A percentile compares a stretch with the other conserved stretches of the same genome.
Evolutionary conservation across 1,284 basidiomycete species (phyloP).

Genomic region (Trametes polyzona): DNA sequence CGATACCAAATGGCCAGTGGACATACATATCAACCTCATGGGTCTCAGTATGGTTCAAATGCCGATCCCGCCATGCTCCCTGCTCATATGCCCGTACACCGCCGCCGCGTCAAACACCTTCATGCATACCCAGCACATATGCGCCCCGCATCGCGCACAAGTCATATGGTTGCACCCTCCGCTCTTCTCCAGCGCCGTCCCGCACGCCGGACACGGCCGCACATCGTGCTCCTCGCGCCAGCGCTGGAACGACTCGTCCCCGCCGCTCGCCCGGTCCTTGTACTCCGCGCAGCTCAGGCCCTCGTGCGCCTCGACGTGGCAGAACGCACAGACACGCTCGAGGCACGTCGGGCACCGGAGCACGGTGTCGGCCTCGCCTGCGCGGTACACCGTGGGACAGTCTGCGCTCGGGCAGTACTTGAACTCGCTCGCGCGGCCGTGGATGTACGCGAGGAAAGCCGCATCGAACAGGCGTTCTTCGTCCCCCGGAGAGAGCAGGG

Average conservation of each 20-base stretch:
- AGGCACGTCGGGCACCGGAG: conserved; percentile 34
- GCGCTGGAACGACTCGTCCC: conserved; percentile 27
- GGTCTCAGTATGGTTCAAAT: too few relatives aligned
- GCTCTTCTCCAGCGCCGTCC: conserved; percentile 38
- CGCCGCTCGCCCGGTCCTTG: conserved; percentile 27
- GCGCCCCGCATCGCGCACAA: conserved; percentile 21
- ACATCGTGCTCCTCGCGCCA: conserved; percentile 38
- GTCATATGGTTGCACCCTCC: conserved; percentile 31
- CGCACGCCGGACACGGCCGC: conserved; percentile 41
- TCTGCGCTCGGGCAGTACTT: conserved; percentile 49
- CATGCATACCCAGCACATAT: conserved; percentile 31
- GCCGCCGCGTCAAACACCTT: conserved; percentile 18
- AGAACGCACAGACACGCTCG: conserved; percentile 33
- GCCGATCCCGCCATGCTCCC: conserved; percentile 18
- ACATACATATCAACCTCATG: too few relatives aligned
- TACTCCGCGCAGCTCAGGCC: conserved; percentile 36
- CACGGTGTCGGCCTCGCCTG: conserved; percentile 26
- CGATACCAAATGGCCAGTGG: too few relatives aligned
- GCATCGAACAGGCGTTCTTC: conserved; percentile 43
- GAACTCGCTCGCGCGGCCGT: conserved; percentile 41
- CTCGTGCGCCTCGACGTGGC: conserved; percentile 38
- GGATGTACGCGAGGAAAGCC: conserved; percentile 46
- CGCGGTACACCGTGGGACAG: conserved; percentile 36
- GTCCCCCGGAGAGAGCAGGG: conserved; percentile 42
- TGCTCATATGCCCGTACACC: conserved; percentile 26